These are phyloP conservation scores for Dalbergia oliveri DNA, from an alignment of 306 rosid genomes.

Conservation along the genomic window DNA sequence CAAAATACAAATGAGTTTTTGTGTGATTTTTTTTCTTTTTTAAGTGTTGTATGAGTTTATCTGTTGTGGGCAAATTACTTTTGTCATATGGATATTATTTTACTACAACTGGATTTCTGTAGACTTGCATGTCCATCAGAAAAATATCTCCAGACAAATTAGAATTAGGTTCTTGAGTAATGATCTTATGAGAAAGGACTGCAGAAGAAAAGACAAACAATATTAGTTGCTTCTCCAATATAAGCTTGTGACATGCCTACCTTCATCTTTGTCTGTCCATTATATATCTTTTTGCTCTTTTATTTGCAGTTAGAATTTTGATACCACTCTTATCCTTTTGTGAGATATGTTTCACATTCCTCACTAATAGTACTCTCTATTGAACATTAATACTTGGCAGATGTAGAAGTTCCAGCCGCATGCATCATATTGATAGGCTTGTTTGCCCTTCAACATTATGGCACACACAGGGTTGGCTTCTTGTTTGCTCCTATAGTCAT, in stretches of 20 bases:
- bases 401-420: slow-evolving; percentile 81
- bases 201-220: neutral
- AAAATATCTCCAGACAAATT: slow-evolving; percentile 6
- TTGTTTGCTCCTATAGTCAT: slow-evolving; percentile 90
- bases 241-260: slow-evolving; percentile 2
- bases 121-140: neutral
- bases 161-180: neutral
- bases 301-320: slow-evolving; percentile 36
- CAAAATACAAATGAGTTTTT: neutral
- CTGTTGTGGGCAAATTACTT: slow-evolving; percentile 11
- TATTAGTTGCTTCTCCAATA: neutral
- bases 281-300: slow-evolving; percentile 7
- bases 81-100: neutral
- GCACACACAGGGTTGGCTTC: slow-evolving; percentile 95
- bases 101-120: neutral
- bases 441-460: slow-evolving; percentile 96
- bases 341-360: slow-evolving; percentile 19
- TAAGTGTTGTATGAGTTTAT: slow-evolving; percentile 4
- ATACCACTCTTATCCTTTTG: slow-evolving; percentile 28
- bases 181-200: slow-evolving; percentile 5
- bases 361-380: slow-evolving; percentile 23
- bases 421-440: slow-evolving; percentile 83
- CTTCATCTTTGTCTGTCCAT: slow-evolving; percentile 22
- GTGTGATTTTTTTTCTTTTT: slow-evolving; percentile 2
- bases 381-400: slow-evolving; percentile 61